Base-by-base conservation (phyloP, 2,329 filamentous ascomycete species). In the Aspergillus pseudonomiae region DNA sequence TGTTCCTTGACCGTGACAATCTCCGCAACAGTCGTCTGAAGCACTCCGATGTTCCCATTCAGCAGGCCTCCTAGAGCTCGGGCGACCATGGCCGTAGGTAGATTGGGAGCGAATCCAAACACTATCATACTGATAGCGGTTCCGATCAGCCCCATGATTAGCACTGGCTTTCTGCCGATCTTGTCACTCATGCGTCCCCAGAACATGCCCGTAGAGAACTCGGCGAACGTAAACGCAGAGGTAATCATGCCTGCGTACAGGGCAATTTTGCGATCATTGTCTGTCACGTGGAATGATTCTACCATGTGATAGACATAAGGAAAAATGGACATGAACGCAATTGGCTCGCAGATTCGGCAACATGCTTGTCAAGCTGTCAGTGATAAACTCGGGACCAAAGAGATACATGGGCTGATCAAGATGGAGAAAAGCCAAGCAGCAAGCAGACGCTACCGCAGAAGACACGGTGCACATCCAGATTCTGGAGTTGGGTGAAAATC, bases 251-350 rank as follows among this genome's bases (percentile, higher is more conserved):
- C 94, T 30, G 93, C 93, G 78, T 97, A 98, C 62, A 97, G 88
- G 16, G 94, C 92, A 70, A 97, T 96, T 75, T 91, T 88, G 71
- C 86, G 89, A 67, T 91, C 84, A 74, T 93, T 88, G 54, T 92
- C 84, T 66, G 93, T 92, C 75, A 97, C 89, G 73, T 91, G 84
- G 80, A 98, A 98, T 65, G 93, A 93, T 73, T 93, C 85, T 71
- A 98, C 91, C 95, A 99, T 98, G 83, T 91, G 94, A 82, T 97
- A 98, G 71, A 96, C 93, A 79, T 98, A 99, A 1, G 95, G 95
- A 77, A 99, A 98, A 71, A 98, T 97, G 60, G 94, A 97, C 93
- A 97, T 98, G 84, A 99, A 98, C 6, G 95, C 95, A 78, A 99
- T 98, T 59, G 95, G 95, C 78, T 99, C 95, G 84, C 93, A 97